Conservation (phyloP, 495 filamentous ascomycete genomes). For the Aspergillus olivimuriae region DNA sequence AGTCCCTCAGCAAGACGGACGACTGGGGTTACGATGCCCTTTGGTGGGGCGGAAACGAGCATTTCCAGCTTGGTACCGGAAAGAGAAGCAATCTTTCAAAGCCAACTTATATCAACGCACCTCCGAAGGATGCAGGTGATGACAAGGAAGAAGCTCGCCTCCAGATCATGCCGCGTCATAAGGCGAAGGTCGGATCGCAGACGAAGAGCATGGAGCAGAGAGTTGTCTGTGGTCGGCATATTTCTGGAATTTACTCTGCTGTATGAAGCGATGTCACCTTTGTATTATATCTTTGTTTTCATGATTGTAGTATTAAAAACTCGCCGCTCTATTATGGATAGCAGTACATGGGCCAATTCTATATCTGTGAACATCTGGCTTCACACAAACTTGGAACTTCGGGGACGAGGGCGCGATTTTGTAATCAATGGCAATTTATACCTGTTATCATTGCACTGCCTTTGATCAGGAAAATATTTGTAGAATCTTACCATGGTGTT, state of each 20-base stretch:
- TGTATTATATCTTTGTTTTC: too few relatives aligned
- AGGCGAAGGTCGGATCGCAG: conserved; percentile 56
- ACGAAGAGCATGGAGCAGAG: conserved; percentile 76
- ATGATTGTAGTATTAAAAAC: conserved; percentile 9
- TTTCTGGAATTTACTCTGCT: conserved; percentile 70
- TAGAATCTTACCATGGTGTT: too few relatives aligned
- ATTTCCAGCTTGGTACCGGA: conserved; percentile 87
- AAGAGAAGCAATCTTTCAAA: conserved; percentile 70
- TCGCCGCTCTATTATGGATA: background rate
- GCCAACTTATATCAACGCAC: conserved; percentile 72
- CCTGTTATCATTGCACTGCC: too few relatives aligned
- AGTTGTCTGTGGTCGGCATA: conserved; percentile 77
- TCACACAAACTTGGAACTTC: too few relatives aligned
- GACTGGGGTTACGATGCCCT: conserved; percentile 80
- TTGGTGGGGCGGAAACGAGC: conserved; percentile 93
- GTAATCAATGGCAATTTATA: too few relatives aligned
- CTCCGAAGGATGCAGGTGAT: conserved; percentile 47
- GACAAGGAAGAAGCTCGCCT: conserved; percentile 65
- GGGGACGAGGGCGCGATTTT: too few relatives aligned
- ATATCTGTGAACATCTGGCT: too few relatives aligned
- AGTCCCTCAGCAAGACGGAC: conserved; percentile 42
- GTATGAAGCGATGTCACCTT: conserved; percentile 13
- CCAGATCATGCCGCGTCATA: conserved; percentile 76
- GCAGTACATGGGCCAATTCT: conserved; percentile 21
- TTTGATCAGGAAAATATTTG: too few relatives aligned